phyloP scores from a whole-genome alignment of 2,329 filamentous ascomycete genomes.

The Aspergillus thermomutatus region DNA sequence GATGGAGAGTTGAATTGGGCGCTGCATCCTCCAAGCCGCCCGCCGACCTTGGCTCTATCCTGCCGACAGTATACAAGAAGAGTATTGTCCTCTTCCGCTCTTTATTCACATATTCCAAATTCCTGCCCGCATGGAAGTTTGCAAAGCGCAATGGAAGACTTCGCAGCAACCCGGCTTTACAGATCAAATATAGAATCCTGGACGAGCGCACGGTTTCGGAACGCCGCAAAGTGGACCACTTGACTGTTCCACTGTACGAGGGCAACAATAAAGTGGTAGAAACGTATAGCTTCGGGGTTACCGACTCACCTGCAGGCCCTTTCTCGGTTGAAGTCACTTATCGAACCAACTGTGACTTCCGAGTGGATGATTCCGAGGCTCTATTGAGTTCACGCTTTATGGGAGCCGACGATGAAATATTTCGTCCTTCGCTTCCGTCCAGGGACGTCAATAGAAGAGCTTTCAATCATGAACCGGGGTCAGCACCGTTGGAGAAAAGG shows the following conservation, averaged over 20 bases:
- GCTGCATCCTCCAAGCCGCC: slow-evolving; percentile 55
- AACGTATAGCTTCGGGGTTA: slow-evolving; percentile 75
- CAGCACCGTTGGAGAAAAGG: slow-evolving; percentile 64
- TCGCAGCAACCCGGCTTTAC: slow-evolving; percentile 60
- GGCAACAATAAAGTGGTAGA: slow-evolving; percentile 63
- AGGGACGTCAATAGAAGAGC: slow-evolving; percentile 37
- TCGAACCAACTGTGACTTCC: slow-evolving; percentile 84
- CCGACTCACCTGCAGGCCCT: slow-evolving; percentile 81
- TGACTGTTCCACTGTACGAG: slow-evolving; percentile 68
- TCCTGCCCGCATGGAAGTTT: slow-evolving; percentile 85
- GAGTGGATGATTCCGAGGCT: slow-evolving; percentile 86
- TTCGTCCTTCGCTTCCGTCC: slow-evolving; percentile 70
- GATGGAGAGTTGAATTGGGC: slow-evolving; percentile 84
- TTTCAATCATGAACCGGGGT: slow-evolving; percentile 60
- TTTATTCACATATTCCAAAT: slow-evolving; percentile 74
- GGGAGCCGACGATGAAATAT: slow-evolving; percentile 83
- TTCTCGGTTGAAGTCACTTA: slow-evolving; percentile 80
- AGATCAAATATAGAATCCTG: slow-evolving; percentile 75
- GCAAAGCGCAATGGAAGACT: slow-evolving; percentile 71
- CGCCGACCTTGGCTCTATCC: slow-evolving; percentile 53
- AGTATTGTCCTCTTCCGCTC: slow-evolving; percentile 92
- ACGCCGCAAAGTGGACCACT: slow-evolving; percentile 60
- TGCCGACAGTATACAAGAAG: slow-evolving; percentile 95
- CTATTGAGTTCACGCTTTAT: slow-evolving; percentile 90
- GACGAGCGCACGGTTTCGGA: slow-evolving; percentile 53